Evolutionary conservation across 495 filamentous ascomycete species (phyloP), one percentile per base, ranked within the genome.

Genomic region (Aspergillus sparsus): DNA sequence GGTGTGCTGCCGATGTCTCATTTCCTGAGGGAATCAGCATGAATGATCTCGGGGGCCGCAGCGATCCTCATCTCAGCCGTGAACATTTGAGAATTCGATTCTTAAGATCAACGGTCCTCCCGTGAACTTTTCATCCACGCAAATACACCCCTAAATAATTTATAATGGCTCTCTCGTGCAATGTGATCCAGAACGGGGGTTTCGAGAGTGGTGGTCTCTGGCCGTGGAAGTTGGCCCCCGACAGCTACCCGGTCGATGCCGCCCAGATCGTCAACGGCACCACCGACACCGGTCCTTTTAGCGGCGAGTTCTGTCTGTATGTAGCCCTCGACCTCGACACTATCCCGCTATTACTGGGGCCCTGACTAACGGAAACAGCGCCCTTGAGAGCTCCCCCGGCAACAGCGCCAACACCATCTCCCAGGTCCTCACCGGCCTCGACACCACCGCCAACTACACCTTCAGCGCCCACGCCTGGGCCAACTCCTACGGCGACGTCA

Each of bases 331-430:
- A 45, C 42, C 42, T 15, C 42, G n/a, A 15, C 42, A 45, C 42
- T 0, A 12, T 45, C 42, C 8, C 8, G 42, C 42, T 3, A 6
- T 45, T 11, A 12, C 18, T 15, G 3, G n/a, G 3, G 42, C 2
- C 0, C 42, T 15, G 3, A 11, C 49, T 52, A 35, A 52, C 27
- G 33, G 31, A 6, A 2, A 1, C 12, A 52, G 49, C 49, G 21
- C 49, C 49, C 49, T 52, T 11, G 27, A 52, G 16, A 52, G 27
- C 49, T 32, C 49, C 27, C 49, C 49, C 31, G 49, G 49, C 4
- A 52, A 52, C 27, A 32, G 49, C 27, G 49, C 49, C 5, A 52
- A 52, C 49, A 52, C 27, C 49, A 13, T 52, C 12, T 13, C 31
- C 49, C 49, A 52, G 13, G 49, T 52, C 31, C 49, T 52, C 27